Evolutionary conservation across 495 filamentous ascomycete species (phyloP).

Genomic region (Tetracladium setigerum): DNA sequence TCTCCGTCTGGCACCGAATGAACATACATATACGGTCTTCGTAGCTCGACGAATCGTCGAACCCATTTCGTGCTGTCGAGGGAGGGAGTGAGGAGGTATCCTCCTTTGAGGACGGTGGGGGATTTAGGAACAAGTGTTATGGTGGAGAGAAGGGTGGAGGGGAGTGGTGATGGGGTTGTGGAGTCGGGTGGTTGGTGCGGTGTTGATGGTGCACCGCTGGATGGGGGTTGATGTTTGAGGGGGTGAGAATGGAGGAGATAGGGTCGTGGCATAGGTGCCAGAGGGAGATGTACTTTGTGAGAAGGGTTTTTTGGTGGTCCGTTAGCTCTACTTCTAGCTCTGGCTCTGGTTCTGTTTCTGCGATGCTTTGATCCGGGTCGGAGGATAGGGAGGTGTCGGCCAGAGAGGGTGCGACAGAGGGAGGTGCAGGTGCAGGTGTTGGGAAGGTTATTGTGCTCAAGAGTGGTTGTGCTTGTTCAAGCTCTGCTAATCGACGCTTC

Average conservation of each 20-base stretch:
- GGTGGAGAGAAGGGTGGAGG: constrained; percentile 50
- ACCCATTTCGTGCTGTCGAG: constrained; percentile 72
- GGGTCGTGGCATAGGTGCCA: constrained; percentile 76
- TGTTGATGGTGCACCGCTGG: constrained; percentile 49
- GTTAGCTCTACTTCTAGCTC: constrained; percentile 35
- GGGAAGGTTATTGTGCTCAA: constrained; percentile 39
- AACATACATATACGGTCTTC: constrained; percentile 86
- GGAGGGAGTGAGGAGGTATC: constrained; percentile 75
- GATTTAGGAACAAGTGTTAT: constrained; percentile 67
- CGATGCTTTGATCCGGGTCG: neutral
- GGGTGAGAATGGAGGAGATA: constrained; percentile 60
- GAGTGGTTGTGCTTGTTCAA: constrained; percentile 69
- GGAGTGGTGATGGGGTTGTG: constrained; percentile 19
- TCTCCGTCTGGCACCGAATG: constrained; percentile 78
- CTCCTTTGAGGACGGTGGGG: constrained; percentile 67
- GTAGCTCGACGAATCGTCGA: constrained; percentile 86
- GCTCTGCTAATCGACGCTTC: constrained; percentile 62
- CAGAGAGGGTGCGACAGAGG: constrained; percentile 6
- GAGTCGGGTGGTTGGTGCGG: constrained; percentile 2
- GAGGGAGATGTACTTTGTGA: constrained; percentile 65
- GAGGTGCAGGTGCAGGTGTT: constrained; percentile 8
- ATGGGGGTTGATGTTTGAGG: constrained; percentile 70
- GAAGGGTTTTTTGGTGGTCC: constrained; percentile 46
- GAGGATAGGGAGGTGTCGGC: neutral
- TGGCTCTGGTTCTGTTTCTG: constrained; percentile 5